Evolutionary conservation across 371 early-diverging fungal genomes (phyloP).

Genomic region (Rhizopus arrhizus): DNA sequence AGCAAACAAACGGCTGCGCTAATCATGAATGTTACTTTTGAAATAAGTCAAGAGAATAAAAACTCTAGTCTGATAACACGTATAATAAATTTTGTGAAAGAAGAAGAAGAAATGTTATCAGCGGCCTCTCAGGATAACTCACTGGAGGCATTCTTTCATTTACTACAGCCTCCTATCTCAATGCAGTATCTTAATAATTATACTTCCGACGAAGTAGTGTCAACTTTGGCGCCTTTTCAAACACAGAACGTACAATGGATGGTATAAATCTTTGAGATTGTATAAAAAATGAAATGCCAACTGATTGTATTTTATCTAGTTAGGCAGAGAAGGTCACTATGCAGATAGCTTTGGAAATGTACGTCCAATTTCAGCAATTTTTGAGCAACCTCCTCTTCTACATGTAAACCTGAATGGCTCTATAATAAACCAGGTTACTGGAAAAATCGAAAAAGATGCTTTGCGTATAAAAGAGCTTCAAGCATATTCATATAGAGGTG

Average conservation of each 20-base stretch:
- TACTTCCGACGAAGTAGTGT: conserved; percentile 15
- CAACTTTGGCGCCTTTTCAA: conserved; percentile 40
- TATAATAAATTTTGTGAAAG: background rate
- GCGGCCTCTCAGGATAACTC: conserved; percentile 1
- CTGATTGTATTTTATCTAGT: background rate
- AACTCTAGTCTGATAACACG: background rate
- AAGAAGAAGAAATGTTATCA: background rate
- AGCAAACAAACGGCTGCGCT: background rate
- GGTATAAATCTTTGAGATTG: conserved; percentile 16
- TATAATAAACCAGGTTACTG: conserved; percentile 1
- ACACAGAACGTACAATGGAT: conserved; percentile 46
- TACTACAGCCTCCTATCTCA: conserved; percentile 35
- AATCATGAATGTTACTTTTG: background rate
- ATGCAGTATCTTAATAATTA: conserved; percentile 6
- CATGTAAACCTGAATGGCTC: background rate
- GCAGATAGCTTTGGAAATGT: conserved; percentile 3
- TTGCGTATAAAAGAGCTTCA: background rate
- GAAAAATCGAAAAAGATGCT: background rate
- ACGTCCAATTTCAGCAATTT: conserved; percentile 3
- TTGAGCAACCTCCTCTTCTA: conserved; percentile 2
- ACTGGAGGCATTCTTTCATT: conserved; percentile 26
- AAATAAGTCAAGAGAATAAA: background rate
- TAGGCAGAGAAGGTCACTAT: conserved; percentile 28
- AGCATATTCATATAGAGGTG: conserved; percentile 32
- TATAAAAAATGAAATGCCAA: background rate